phyloP scores from a whole-genome alignment of 1,139 yeast species.

The Blastobotrys apis region DNA sequence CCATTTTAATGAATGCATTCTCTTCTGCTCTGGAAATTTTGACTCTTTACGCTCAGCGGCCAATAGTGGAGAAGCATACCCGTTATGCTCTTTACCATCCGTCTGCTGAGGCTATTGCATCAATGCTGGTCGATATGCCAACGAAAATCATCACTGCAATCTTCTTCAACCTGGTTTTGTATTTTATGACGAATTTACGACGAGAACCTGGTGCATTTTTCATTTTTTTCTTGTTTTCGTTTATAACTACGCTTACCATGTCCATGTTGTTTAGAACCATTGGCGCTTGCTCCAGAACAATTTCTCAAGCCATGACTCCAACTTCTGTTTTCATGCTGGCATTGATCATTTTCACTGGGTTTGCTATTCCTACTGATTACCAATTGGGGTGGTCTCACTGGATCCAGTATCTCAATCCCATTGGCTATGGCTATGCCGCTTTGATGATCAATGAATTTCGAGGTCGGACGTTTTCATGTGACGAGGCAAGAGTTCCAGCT shows the following conservation, averaged over 20 bases:
- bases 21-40: slow-evolving; percentile 69
- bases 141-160: slow-evolving; percentile 52
- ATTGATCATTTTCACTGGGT: slow-evolving; percentile 67
- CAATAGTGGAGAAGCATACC: slow-evolving; percentile 75
- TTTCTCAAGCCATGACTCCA: slow-evolving; percentile 72
- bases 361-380: slow-evolving; percentile 59
- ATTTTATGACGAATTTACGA: slow-evolving; percentile 64
- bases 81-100: slow-evolving; percentile 73
- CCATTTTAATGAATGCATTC: slow-evolving; percentile 72
- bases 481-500: too few relatives aligned
- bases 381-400: slow-evolving; percentile 79
- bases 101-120: slow-evolving; percentile 69
- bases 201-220: slow-evolving; percentile 67
- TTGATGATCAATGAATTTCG: slow-evolving; percentile 61
- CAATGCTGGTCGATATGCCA: slow-evolving; percentile 64
- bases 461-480: slow-evolving; percentile 44
- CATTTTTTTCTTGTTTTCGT: slow-evolving; percentile 53
- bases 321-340: slow-evolving; percentile 60
- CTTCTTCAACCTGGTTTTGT: slow-evolving; percentile 56
- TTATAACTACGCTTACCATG: slow-evolving; percentile 57
- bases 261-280: slow-evolving; percentile 67
- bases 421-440: slow-evolving; percentile 64
- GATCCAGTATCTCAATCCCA: slow-evolving; percentile 70
- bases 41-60: slow-evolving; percentile 64
- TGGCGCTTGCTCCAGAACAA: slow-evolving; percentile 58